These are phyloP conservation scores for Mycena sanguinolenta DNA, from an alignment of 768 basidiomycete genomes.

Conservation along the genomic window DNA sequence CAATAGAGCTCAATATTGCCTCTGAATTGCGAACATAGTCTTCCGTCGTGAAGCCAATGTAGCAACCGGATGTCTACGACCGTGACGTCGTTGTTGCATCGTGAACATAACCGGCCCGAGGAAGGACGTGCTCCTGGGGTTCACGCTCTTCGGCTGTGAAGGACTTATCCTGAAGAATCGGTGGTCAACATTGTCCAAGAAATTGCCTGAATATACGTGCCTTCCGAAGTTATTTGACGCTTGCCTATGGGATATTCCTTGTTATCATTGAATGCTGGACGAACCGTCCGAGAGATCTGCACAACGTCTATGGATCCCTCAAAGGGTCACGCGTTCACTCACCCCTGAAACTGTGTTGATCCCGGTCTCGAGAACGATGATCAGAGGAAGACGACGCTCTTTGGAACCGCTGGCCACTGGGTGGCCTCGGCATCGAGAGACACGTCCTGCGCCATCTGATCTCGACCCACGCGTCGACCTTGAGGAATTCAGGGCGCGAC, in stretches of 20 bases:
- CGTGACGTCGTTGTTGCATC: conserved; percentile 63
- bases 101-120: conserved; percentile 80
- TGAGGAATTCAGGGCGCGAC: conserved; percentile 44
- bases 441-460: conserved; percentile 73
- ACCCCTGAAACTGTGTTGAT: too few relatives aligned
- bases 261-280: too few relatives aligned
- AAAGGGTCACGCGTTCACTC: too few relatives aligned
- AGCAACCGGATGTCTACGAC: conserved; percentile 72
- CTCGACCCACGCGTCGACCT: conserved; percentile 70
- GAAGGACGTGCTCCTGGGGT: conserved; percentile 81
- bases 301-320: too few relatives aligned
- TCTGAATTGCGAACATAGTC: conserved; percentile 78
- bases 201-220: conserved; percentile 75
- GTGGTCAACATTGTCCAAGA: conserved; percentile 71
- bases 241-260: conserved; percentile 45
- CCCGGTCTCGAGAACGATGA: too few relatives aligned
- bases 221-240: conserved; percentile 63
- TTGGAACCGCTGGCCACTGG: conserved; percentile 46
- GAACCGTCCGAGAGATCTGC: too few relatives aligned
- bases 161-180: conserved; percentile 83
- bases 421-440: conserved; percentile 69
- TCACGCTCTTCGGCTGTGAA: conserved; percentile 81
- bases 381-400: conserved; percentile 55
- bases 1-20: conserved; percentile 79
- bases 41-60: conserved; percentile 76